Conservation (phyloP, 306 rosid genomes). For the Senna tora region DNA sequence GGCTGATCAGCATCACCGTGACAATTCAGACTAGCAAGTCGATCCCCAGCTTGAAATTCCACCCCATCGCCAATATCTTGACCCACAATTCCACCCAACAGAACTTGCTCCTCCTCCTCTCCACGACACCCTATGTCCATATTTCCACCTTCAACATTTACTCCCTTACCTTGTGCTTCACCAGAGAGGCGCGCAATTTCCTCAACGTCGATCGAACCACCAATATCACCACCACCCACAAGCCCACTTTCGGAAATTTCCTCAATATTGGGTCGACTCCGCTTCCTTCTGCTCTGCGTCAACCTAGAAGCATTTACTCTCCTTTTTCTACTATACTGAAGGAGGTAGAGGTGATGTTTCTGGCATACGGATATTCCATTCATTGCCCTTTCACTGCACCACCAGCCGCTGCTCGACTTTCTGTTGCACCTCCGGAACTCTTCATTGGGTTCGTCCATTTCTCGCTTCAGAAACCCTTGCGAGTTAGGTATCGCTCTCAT, state of each 20-base stretch:
- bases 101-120: conserved; percentile 36
- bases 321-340: neutral
- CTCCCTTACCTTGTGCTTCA: conserved; percentile 32
- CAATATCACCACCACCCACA: conserved; percentile 1
- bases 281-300: conserved; percentile 13
- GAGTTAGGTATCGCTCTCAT: neutral
- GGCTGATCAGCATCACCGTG: conserved; percentile 8
- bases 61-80: conserved; percentile 34
- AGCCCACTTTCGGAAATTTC: conserved; percentile 36
- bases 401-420: conserved; percentile 30
- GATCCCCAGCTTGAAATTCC: conserved; percentile 37
- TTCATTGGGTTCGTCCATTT: conserved; percentile 30
- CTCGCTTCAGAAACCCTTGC: neutral
- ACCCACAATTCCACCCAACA: conserved; percentile 33
- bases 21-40: conserved; percentile 25
- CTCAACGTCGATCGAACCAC: conserved; percentile 31
- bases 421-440: conserved; percentile 34
- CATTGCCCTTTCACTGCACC: conserved; percentile 44
- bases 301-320: conserved; percentile 20
- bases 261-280: conserved; percentile 19
- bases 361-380: conserved; percentile 26
- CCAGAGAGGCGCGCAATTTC: conserved; percentile 39
- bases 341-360: neutral
- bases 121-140: conserved; percentile 35
- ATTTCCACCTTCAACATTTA: conserved; percentile 29